Percentiles rank a stretch among this genome's conserved stretches.
These are phyloP conservation scores for Thalassiosira oceanica DNA, from an alignment of 352 stramenopile genomes.

Conservation along the genomic window DNA sequence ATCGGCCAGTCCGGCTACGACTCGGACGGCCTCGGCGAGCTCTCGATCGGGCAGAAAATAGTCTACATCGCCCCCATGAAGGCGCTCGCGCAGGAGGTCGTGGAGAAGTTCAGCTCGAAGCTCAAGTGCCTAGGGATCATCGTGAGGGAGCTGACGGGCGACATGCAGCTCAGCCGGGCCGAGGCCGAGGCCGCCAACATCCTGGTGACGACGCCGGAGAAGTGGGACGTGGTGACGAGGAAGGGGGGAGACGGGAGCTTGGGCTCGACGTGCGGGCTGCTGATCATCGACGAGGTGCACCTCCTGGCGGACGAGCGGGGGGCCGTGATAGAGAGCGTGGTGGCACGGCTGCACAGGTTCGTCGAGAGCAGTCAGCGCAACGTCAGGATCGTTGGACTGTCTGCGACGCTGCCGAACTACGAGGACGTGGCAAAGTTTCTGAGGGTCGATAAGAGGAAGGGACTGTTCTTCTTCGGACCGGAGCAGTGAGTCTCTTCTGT, in stretches of 20 bases:
- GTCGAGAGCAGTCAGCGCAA: conserved; percentile 96
- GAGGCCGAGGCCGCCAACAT: conserved; percentile 92
- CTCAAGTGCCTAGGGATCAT: conserved; percentile 83
- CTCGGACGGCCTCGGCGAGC: conserved; percentile 26
- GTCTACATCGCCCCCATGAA: conserved; percentile 77
- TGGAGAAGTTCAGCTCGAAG: conserved; percentile 95
- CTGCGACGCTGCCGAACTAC: conserved; percentile 99
- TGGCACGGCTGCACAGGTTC: conserved; percentile 95
- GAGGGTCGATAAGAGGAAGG: conserved; percentile 87
- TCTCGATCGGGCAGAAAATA: conserved; percentile 63
- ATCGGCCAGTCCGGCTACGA: conserved; percentile 40
- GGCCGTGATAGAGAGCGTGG: conserved; percentile 98
- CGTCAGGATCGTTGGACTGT: conserved; percentile 97
- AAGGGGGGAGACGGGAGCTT: conserved; percentile 93
- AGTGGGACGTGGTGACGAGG: conserved; percentile 99
- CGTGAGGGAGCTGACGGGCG: conserved; percentile 93
- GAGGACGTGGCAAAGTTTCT: conserved; percentile 97
- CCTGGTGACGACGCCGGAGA: conserved; percentile 98
- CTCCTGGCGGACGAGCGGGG: conserved; percentile 97
- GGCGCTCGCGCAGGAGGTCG: conserved; percentile 97
- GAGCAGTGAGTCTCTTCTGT: too few relatives aligned
- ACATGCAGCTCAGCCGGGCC: conserved; percentile 97
- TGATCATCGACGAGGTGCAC: conserved; percentile 99
- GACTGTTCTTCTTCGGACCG: conserved; percentile 97
- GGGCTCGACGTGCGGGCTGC: conserved; percentile 88